These are phyloP conservation scores for Penicillium brasilianum DNA, from an alignment of 2,329 filamentous ascomycete species.

Conservation along the genomic window DNA sequence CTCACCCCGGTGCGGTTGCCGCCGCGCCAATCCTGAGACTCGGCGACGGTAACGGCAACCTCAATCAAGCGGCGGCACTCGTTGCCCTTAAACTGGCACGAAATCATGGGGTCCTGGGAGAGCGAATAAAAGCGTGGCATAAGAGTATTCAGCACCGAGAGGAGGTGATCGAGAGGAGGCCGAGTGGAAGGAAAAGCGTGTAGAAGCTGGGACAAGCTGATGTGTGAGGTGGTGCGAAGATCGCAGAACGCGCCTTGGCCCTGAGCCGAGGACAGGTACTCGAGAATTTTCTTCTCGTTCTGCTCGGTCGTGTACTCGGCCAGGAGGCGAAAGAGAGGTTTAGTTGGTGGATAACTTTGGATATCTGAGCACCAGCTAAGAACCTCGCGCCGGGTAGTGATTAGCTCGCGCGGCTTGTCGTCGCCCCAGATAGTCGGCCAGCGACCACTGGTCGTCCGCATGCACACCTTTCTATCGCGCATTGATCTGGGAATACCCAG, in stretches of 20 bases:
- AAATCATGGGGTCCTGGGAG: conserved; percentile 91
- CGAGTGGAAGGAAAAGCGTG: conserved; percentile 90
- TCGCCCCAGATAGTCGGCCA: conserved; percentile 99
- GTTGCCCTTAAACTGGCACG: conserved; percentile 69
- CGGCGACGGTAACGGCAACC: conserved; percentile 95
- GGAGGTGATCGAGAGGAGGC: conserved; percentile 80
- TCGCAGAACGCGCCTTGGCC: conserved; percentile 94
- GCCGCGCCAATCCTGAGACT: conserved; percentile 76
- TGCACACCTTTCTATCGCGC: conserved; percentile 79
- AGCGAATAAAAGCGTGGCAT: conserved; percentile 99
- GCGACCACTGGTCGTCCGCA: conserved; percentile 79
- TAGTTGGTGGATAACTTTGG: conserved; percentile 89
- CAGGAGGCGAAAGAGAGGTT: conserved; percentile 80
- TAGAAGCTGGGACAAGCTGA: conserved; percentile 84
- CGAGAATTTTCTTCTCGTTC: conserved; percentile 86
- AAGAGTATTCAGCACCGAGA: conserved; percentile 80
- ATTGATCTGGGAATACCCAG: conserved; percentile 80
- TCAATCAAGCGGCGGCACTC: conserved; percentile 82
- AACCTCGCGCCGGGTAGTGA: conserved; percentile 88
- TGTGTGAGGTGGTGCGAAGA: conserved; percentile 84
- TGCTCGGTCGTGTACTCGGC: conserved; percentile 81
- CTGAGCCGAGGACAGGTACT: conserved; percentile 84
- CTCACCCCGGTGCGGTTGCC: conserved; percentile 80
- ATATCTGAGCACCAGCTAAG: conserved; percentile 95
- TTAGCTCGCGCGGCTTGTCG: conserved; percentile 79